Evolutionary conservation across 768 basidiomycete species (phyloP).

Genomic region (Hirschioporus abietinus): DNA sequence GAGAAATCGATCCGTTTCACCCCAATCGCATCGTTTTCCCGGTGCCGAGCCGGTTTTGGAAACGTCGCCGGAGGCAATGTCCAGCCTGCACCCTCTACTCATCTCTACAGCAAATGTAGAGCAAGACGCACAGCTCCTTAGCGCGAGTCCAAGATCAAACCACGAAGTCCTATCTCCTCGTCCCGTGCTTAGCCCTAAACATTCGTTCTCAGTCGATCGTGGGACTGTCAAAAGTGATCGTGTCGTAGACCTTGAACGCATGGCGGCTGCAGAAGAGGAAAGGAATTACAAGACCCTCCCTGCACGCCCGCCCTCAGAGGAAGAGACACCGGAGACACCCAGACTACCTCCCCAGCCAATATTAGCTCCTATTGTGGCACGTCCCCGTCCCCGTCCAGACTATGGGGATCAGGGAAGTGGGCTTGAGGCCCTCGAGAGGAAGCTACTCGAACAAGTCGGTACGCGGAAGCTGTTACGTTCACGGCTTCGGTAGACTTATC

Average conservation of each 20-base stretch:
- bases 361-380: slow-evolving; percentile 7
- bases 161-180: slow-evolving; percentile 52
- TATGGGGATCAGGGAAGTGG: slow-evolving; percentile 41
- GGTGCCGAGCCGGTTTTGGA: slow-evolving; percentile 20
- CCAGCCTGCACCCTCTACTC: slow-evolving; percentile 1
- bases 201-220: slow-evolving; percentile 41
- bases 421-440: slow-evolving; percentile 66
- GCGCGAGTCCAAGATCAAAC: neutral
- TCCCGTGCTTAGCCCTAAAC: slow-evolving; percentile 63
- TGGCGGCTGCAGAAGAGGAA: slow-evolving; percentile 52
- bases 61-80: neutral
- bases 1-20: slow-evolving; percentile 59
- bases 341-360: slow-evolving; percentile 1
- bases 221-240: slow-evolving; percentile 45
- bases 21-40: slow-evolving; percentile 49
- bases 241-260: slow-evolving; percentile 67
- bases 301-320: slow-evolving; percentile 11
- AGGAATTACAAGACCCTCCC: slow-evolving; percentile 56
- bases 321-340: slow-evolving; percentile 13
- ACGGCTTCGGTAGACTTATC: too few relatives aligned
- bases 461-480: slow-evolving; percentile 55
- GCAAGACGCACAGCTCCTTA: neutral
- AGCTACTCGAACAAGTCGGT: slow-evolving; percentile 67
- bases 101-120: neutral
- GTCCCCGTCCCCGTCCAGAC: slow-evolving; percentile 14